Conservation (phyloP, 768 basidiomycete genomes). For the Kwoniella dejecticola region DNA sequence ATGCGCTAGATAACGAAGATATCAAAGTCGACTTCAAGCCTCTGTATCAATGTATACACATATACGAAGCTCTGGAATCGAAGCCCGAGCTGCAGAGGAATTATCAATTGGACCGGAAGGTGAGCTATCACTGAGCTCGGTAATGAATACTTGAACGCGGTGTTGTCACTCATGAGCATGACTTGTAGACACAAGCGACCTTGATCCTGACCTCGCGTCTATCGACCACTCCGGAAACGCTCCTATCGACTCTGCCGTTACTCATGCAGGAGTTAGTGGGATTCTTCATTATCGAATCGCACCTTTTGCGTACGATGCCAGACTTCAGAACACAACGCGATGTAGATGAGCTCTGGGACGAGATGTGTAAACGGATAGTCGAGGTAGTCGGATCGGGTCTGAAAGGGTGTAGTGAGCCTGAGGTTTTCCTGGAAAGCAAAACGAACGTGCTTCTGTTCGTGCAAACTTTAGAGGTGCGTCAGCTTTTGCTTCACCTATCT, state of each 20-base stretch:
- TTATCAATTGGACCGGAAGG: conserved; percentile 97
- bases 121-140: conserved; percentile 43
- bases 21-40: conserved; percentile 91
- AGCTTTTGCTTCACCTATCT: background rate
- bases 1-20: conserved; percentile 87
- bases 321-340: conserved; percentile 87
- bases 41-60: conserved; percentile 93
- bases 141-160: background rate
- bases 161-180: no score
- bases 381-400: conserved; percentile 73
- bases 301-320: conserved; percentile 84
- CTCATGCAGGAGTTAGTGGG: conserved; percentile 92
- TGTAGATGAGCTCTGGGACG: conserved; percentile 94
- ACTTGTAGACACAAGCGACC: conserved; percentile 92
- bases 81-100: conserved; percentile 84
- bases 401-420: conserved; percentile 72
- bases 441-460: conserved; percentile 81
- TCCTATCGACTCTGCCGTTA: conserved; percentile 62
- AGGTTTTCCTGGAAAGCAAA: conserved; percentile 78
- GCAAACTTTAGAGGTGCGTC: conserved; percentile 81
- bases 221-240: conserved; percentile 52
- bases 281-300: conserved; percentile 94
- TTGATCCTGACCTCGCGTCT: conserved; percentile 71
- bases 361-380: conserved; percentile 72
- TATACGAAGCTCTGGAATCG: conserved; percentile 88